A percentile compares a stretch with the other conserved stretches of the same genome.
Conservation (phyloP, 2,329 filamentous ascomycete genomes). For the Lecanoromycetidae sp. region DNA sequence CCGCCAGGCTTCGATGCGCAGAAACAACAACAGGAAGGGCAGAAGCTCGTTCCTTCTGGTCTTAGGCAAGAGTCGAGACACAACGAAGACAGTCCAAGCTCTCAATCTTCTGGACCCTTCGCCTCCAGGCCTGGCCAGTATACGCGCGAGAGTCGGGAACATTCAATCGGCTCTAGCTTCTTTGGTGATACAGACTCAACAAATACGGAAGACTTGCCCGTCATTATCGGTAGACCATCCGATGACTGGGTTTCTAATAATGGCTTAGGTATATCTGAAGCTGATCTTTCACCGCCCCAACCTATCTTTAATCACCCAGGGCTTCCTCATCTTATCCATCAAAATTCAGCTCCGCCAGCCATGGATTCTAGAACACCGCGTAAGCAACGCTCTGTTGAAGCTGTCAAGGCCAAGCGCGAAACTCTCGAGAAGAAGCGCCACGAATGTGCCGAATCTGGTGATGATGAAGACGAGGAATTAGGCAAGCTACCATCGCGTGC, state of each 20-base stretch:
- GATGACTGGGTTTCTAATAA: slow-evolving; percentile 62
- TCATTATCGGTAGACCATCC: slow-evolving; percentile 60
- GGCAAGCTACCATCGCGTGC: slow-evolving; percentile 43
- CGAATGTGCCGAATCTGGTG: slow-evolving; percentile 75
- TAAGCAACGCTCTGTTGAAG: slow-evolving; percentile 59
- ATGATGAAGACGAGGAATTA: slow-evolving; percentile 89
- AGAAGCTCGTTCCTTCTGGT: slow-evolving; percentile 40
- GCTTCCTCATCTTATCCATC: slow-evolving; percentile 44
- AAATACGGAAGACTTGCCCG: slow-evolving; percentile 63
- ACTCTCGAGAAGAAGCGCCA: slow-evolving; percentile 58
- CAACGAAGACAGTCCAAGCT: slow-evolving; percentile 70
- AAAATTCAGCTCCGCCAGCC: slow-evolving; percentile 53
- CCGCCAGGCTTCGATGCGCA: slow-evolving; percentile 40
- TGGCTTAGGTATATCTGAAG: slow-evolving; percentile 66
- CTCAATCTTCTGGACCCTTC: slow-evolving; percentile 62
- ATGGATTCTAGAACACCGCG: slow-evolving; percentile 41
- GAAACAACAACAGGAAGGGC: slow-evolving; percentile 28
- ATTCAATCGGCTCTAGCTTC: slow-evolving; percentile 77
- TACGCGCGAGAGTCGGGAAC: slow-evolving; percentile 66
- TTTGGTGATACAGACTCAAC: slow-evolving; percentile 77
- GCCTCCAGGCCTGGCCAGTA: slow-evolving; percentile 61
- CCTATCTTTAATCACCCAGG: slow-evolving; percentile 29
- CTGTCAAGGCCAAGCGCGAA: slow-evolving; percentile 61
- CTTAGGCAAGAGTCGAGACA: slow-evolving; percentile 52
- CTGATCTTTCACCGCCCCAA: background rate